Conservation (phyloP, 345 rosid genomes). For the Corchorus olitorius region DNA sequence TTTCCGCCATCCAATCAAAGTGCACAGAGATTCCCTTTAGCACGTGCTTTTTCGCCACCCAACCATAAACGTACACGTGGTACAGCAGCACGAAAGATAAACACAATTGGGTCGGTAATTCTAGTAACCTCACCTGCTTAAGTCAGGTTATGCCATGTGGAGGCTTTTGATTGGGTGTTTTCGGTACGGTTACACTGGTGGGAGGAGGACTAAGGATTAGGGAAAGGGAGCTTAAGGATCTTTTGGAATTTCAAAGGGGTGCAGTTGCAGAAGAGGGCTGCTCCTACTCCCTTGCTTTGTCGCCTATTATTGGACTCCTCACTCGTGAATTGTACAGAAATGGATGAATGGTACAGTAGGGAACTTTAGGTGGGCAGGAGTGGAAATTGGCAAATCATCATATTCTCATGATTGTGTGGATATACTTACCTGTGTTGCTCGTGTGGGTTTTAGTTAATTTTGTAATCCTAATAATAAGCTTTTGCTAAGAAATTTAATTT, state of each 20-base stretch:
- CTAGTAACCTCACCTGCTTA: neutral
- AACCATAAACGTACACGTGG: neutral
- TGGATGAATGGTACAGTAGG: neutral
- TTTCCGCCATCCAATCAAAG: slow-evolving; percentile 7
- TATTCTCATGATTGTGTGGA: neutral
- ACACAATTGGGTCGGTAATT: neutral
- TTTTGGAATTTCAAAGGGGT: neutral
- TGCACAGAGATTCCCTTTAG: neutral
- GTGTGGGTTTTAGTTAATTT: neutral
- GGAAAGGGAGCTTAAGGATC: neutral
- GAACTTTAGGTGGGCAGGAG: neutral
- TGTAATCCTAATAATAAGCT: neutral
- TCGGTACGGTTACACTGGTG: neutral
- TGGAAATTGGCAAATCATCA: neutral
- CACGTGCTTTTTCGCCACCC: neutral
- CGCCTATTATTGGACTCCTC: neutral
- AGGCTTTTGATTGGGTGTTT: neutral
- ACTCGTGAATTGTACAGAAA: slow-evolving; percentile 7
- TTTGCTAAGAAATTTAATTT: too few relatives aligned
- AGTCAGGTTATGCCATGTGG: neutral
- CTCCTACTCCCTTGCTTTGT: neutral
- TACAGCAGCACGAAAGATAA: neutral
- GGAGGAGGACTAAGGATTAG: too few relatives aligned
- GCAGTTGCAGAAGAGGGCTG: neutral
- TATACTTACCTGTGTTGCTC: neutral